A percentile compares a stretch with the other conserved stretches of the same genome.
These are phyloP conservation scores for Salix caprea DNA, from an alignment of 345 rosid species.

Conservation along the genomic window DNA sequence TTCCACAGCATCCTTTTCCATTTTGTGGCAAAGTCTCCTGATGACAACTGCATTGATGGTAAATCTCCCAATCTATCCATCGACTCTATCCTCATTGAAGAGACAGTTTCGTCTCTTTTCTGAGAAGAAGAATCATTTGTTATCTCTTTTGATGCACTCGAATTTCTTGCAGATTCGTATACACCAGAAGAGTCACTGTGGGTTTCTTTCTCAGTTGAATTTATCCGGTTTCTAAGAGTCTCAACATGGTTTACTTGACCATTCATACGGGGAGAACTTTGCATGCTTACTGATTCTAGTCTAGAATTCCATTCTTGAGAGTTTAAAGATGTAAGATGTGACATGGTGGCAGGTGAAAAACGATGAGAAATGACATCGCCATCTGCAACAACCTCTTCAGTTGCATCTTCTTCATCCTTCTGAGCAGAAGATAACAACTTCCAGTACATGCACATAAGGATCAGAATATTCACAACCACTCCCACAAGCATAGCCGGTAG, in stretches of 20 bases:
- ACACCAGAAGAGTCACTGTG: constrained; percentile 4
- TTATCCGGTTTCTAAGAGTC: constrained; percentile 43
- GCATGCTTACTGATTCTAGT: constrained; percentile 29
- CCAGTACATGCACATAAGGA: constrained; percentile 71
- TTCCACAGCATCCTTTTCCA: constrained; percentile 64
- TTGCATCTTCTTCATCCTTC: constrained; percentile 52
- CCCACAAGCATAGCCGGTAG: constrained; percentile 72
- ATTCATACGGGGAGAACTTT: constrained; percentile 19
- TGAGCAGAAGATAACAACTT: constrained; percentile 40
- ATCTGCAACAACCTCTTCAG: constrained; percentile 37
- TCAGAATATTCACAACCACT: constrained; percentile 43
- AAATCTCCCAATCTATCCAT: constrained; percentile 12
- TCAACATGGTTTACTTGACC: constrained; percentile 20
- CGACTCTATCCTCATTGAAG: constrained; percentile 17
- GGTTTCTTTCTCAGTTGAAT: constrained; percentile 40
- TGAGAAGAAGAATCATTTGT: constrained; percentile 6
- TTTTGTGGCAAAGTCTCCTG: constrained; percentile 14
- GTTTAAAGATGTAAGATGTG: constrained; percentile 38
- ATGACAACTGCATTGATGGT: constrained; percentile 1
- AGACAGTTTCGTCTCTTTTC: constrained; percentile 22
- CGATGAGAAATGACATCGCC: constrained; percentile 57
- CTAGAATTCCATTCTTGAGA: constrained; percentile 43
- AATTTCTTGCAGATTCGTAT: constrained; percentile 32
- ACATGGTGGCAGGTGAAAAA: constrained; percentile 68
- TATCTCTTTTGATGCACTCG: constrained; percentile 44